Conservation (phyloP, 1,139 yeast genomes). For the Sugiyamaella sp. region DNA sequence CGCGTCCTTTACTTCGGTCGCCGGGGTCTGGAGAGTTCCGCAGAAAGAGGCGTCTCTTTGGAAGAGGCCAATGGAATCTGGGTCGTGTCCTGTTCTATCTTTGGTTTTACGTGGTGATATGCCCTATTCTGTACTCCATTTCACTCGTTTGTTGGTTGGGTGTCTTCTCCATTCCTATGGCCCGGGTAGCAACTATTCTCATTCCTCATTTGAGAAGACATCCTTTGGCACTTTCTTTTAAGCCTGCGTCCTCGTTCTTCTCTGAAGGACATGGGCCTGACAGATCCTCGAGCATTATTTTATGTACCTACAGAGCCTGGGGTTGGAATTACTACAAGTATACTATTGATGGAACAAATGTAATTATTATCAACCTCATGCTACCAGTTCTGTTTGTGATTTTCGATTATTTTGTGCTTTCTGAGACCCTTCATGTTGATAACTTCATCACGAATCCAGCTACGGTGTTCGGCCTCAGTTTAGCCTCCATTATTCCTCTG, state of each 20-base stretch:
- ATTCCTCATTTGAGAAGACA: conserved; percentile 83
- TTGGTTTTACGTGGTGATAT: conserved; percentile 67
- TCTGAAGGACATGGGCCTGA: conserved; percentile 27
- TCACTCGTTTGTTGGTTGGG: conserved; percentile 73
- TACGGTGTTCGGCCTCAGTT: conserved; percentile 68
- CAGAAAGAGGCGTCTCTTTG: conserved; percentile 64
- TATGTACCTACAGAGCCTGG: conserved; percentile 88
- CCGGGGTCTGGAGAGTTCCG: conserved; percentile 21
- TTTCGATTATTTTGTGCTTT: conserved; percentile 68
- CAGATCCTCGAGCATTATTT: conserved; percentile 49
- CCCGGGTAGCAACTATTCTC: conserved; percentile 68
- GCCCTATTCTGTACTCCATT: conserved; percentile 64
- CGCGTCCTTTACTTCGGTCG: conserved; percentile 25
- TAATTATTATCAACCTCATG: conserved; percentile 84
- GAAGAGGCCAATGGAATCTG: conserved; percentile 89
- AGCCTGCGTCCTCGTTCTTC: conserved; percentile 56
- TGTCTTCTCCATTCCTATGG: conserved; percentile 93
- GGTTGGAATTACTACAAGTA: conserved; percentile 93
- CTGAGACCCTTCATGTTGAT: conserved; percentile 53
- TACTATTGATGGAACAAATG: conserved; percentile 94
- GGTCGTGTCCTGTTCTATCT: conserved; percentile 82
- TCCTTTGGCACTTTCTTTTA: conserved; percentile 81
- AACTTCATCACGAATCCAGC: conserved; percentile 61
- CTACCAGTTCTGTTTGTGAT: conserved; percentile 82
- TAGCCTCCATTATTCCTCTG: conserved; percentile 84